These are phyloP conservation scores for Curvularia sp. DNA, from an alignment of 2,329 filamentous ascomycete species.

Conservation along the genomic window DNA sequence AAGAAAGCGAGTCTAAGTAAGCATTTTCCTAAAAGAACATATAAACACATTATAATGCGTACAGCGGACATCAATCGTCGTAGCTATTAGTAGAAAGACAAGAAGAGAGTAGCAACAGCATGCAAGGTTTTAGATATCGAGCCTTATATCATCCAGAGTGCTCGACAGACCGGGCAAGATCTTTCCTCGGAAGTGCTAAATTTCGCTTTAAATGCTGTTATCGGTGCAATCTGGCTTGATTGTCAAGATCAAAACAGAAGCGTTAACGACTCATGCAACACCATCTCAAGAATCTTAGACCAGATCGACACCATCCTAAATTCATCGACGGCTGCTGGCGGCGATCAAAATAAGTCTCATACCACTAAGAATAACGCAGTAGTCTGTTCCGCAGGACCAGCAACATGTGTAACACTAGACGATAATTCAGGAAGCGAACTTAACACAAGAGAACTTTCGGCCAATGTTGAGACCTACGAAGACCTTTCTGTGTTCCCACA, in stretches of 20 bases:
- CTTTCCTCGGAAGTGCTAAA: conserved; percentile 8
- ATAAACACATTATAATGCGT: background rate
- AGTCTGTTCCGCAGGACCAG: background rate
- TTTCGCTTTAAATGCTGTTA: conserved; percentile 11
- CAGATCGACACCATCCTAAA: background rate
- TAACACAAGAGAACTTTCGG: background rate
- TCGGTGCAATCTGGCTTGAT: conserved; percentile 13
- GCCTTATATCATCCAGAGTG: conserved; percentile 4
- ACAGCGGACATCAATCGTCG: conserved; percentile 9
- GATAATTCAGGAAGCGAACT: background rate
- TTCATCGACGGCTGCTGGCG: background rate
- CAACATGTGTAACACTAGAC: background rate
- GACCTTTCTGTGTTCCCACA: conserved; percentile 1
- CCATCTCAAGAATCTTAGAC: conserved; percentile 5
- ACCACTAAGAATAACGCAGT: background rate
- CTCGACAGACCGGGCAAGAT: conserved; percentile 5
- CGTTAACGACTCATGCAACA: conserved; percentile 2
- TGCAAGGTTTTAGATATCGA: conserved; percentile 6
- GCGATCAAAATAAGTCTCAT: background rate
- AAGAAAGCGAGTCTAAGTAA: conserved; percentile 5
- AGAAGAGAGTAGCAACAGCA: conserved; percentile 5
- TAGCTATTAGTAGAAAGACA: conserved; percentile 9
- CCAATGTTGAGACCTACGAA: background rate
- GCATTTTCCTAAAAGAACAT: background rate
- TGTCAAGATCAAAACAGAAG: conserved; percentile 6